Evolutionary conservation across 352 stramenopile species (phyloP), one percentile per base, ranked within the genome.

Genomic region (Pythium insidiosum): DNA sequence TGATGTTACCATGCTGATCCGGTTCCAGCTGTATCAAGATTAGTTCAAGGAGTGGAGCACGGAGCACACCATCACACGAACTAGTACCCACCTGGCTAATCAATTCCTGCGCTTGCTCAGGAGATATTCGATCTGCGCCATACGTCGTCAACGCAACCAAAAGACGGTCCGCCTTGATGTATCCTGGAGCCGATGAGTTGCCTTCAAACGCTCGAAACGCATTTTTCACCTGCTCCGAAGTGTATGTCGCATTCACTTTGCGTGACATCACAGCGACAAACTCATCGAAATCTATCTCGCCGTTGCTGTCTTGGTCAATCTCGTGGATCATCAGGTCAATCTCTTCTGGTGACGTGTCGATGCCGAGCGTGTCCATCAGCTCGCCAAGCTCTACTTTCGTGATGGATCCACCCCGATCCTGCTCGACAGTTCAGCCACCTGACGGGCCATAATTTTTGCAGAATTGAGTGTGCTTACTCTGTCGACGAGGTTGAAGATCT

Each of bases 291-390:
- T 97, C 89, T 54, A 97, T 97, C 44, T 96, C 89, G 20, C 88
- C 88, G 43, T 96, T 96, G 57, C 76, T 94, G 66, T 97, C 87
- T 58, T 97, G 81, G 58, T 97, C 90, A 56, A 97, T 97, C 50
- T 97, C 91, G 37, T 94, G 73, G 52, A 97, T 96, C 91, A 97
- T 97, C 15, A 96, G 66, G 34, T 97, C 87, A 36, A 97, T 95
- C 45, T 97, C 90, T 56, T 97, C 61, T 2, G 87, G 79, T 1
- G 79, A 94, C 12, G 88, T 94, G 63, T 97, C 84, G 37, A 97
- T 97, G 25, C 88, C 89, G 2, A 97, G 53, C 4, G 91, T 97
- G 51, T 97, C 88, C 85, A 97, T 95, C 39, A 97, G 60, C 45
- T 96, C 85, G 26, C 83, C 86, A 18, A 97, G 71, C 61, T 97